Conservation (phyloP, 225 moss, liverwort and hornwort genomes). For the Ulota crispa region DNA sequence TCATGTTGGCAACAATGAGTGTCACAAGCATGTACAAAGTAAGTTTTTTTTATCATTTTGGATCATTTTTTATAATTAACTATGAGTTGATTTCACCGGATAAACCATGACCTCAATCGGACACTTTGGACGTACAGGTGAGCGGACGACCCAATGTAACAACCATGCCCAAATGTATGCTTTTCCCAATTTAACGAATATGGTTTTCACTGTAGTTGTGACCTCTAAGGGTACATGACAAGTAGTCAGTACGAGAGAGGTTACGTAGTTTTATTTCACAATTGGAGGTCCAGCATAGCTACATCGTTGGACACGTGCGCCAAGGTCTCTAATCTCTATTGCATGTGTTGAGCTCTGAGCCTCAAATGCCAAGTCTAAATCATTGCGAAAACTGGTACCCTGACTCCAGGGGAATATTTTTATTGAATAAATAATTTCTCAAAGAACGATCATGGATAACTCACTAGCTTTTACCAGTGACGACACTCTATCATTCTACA, state of each 20-base stretch:
- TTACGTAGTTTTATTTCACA: not conserved
- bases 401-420: not conserved
- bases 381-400: not conserved
- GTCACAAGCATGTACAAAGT: too few relatives aligned
- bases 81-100: too few relatives aligned
- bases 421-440: not conserved
- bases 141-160: too few relatives aligned
- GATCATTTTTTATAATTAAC: too few relatives aligned
- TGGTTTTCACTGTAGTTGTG: not conserved
- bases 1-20: too few relatives aligned
- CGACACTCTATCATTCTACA: not conserved
- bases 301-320: not conserved
- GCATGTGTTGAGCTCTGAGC: not conserved
- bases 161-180: too few relatives aligned
- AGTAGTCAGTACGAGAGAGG: not conserved
- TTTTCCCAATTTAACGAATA: too few relatives aligned
- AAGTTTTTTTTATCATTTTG: too few relatives aligned
- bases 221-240: constrained; percentile 1
- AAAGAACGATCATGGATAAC: not conserved
- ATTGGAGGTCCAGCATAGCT: not conserved
- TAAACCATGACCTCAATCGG: too few relatives aligned
- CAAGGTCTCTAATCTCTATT: not conserved
- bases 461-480: not conserved
- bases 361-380: not conserved
- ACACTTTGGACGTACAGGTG: too few relatives aligned